phyloP scores from a whole-genome alignment of 2,329 filamentous ascomycete species.

The Gliomastix tumulicola region DNA sequence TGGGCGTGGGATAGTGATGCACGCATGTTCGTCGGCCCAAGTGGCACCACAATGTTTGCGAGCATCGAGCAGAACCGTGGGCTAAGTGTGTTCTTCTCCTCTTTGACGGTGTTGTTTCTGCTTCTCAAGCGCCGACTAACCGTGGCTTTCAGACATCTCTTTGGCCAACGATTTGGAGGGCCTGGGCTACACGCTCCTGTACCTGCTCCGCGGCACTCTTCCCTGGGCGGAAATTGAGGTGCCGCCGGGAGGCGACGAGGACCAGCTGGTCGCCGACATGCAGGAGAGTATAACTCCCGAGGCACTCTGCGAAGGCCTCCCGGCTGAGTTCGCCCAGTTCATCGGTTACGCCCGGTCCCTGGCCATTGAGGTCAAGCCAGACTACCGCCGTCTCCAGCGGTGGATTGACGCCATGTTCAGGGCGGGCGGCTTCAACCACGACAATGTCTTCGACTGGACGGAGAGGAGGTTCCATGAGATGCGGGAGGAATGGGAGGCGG shows the following conservation, averaged over 20 bases:
- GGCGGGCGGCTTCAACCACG: slow-evolving; percentile 67
- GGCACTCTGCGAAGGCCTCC: slow-evolving; percentile 67
- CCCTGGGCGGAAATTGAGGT: slow-evolving; percentile 69
- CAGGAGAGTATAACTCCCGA: slow-evolving; percentile 52
- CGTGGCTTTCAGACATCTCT: no score
- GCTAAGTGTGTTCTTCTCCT: no score
- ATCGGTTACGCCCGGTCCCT: slow-evolving; percentile 69
- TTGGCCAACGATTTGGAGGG: no score
- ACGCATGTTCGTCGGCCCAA: no score
- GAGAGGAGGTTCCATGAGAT: slow-evolving; percentile 12
- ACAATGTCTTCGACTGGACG: slow-evolving; percentile 76
- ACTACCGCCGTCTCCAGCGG: slow-evolving; percentile 69
- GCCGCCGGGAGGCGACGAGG: slow-evolving; percentile 67
- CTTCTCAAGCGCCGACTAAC: no score
- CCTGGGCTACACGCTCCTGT: no score
- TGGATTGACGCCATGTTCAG: slow-evolving; percentile 69
- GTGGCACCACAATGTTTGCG: no score
- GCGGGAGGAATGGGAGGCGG: no score
- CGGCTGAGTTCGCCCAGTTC: slow-evolving; percentile 70
- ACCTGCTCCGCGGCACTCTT: slow-evolving; percentile 67
- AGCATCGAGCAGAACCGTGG: no score
- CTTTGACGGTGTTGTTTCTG: no score
- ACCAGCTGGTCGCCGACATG: slow-evolving; percentile 9
- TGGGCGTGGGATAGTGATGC: no score
- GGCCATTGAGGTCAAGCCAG: slow-evolving; percentile 67